Evolutionary conservation across 345 rosid genomes (phyloP), one percentile per base, ranked within the genome.

Genomic region (Arabis alpina): DNA sequence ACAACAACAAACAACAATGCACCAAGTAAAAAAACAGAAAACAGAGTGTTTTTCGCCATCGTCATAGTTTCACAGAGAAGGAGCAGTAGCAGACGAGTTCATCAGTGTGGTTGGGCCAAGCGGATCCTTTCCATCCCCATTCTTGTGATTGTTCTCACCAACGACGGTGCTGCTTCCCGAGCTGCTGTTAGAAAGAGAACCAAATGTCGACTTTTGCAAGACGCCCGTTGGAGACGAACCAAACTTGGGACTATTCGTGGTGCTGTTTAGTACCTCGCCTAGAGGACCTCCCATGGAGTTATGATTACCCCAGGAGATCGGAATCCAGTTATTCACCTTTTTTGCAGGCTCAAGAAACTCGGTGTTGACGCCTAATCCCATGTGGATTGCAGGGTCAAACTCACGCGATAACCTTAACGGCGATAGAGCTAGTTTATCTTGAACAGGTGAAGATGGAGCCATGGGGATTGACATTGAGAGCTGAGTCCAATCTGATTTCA

Each of bases 181-280:
- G 60, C 98, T 91, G 75, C 92, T 88, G 71, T 89, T 91, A 34
- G 99, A 91, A 54, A 89, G 76, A 0, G 95, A 85, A 24, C 78
- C 87, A 37, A 89, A 86, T 2, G 87, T 64, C 10, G 88, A 70
- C 79, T 85, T 94, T 50, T 86, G 96, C 49, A 91, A 54, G n/a
- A 94, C 97, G 1, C 96, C 97, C 0, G 87, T 87, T 0, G 96
- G 96, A 9, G 97, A 90, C 14, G 89, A 85, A 30, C 82, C 85
- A 50, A 84, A 19, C 60, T 74, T 79, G 1, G 84, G 84, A 75
- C 86, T 82, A 72, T 64, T 83, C 76, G 32, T 80, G 1, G 51
- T 77, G 34, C 74, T 80, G 66, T 76, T 76, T 39, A 88, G 67
- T 25, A 77, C 92, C 79, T 87, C 92, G 0, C 95, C 95, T 2